Base-by-base conservation (phyloP, 371 early-diverging fungal genomes). In the Apophysomyces variabilis region DNA sequence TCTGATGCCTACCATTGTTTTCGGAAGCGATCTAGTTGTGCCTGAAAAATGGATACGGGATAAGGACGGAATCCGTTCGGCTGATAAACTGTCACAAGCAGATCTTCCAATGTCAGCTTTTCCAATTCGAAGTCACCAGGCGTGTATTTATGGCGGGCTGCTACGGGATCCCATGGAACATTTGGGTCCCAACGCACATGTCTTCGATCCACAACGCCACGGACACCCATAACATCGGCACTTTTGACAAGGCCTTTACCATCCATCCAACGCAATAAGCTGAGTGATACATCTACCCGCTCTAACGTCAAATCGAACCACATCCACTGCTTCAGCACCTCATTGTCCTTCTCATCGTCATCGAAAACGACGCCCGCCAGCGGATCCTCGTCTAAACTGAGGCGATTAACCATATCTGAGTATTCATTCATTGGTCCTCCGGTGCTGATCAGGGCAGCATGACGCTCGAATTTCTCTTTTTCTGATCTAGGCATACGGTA, bases 251-350 rank as follows among this genome's bases (percentile, higher is more conserved):
- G 70, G 3, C 97, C 97, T 59, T 93, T 92, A 61, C 95, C 94
- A 66, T 96, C 96, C 70, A 96, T 83, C 93, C 94, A 96, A 26
- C 95, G 87, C 84, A 94, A 91, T 43, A 97, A 83, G 38, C 91
- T 92, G 11, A 98, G 75, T 0, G 93, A 89, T 18, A 97, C 92
- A 45, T 97, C 94, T 7, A 96, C 88, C 21, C 90, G 85, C 44
- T 95, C 89, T 38, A 96, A 84, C 5, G 86, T 87, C 44, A 96
- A 65, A 66, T 96, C 94, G 80, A 93, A 97, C 86, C 84, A 83
- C 84, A 80, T 80, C 70, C 74, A 80, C 0, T 70, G 69, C 44
- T 64, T 80, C 43, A 83, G 54, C 4, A 76, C 82, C 47, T 74
- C 77, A 60, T 75, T 75, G 13, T 76, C 65, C 41, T 72, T 72